Base-by-base conservation (phyloP, 148 eudicot genomes). In the Drosera capensis region DNA sequence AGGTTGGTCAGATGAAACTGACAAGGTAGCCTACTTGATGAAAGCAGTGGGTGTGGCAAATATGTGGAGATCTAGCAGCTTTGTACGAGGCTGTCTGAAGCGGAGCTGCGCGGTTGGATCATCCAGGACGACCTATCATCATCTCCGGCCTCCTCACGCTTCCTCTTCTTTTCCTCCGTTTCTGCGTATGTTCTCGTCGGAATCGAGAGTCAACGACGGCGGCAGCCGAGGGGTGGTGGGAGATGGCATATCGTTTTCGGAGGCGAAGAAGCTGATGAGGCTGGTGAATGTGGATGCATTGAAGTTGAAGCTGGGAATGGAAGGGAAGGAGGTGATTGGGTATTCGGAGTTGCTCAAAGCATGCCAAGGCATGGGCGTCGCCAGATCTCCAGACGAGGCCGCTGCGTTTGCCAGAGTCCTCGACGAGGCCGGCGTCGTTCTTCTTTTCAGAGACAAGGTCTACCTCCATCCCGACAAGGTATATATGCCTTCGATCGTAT, bases 391-490 rank as follows among this genome's bases (percentile, higher is more conserved):
- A 5, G 70, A 66, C 1, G 96, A 88, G 55, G 94, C 94, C 1
- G 64, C 37, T 17, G 68, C 63, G 12, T 83, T 77, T 31, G 90
- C 78, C 1, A 45, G 49, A 16, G 82, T 72, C 46, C 72, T 88
- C 30, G 94, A 88, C 56, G 92, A 88, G n/a, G 90, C 96, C 34
- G 96, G 94, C 7, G 94, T 88, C 23, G 72, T 88, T 35, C 62
- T 88, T 41, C 68, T 88, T 30, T 80, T 79, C 22, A 57, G 94
- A 42, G 94, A 88, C 59, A 77, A 77, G 55, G 83, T 82, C 24
- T 79, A 88, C 37, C 80, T 88, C 20, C 96, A 88, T 57, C 94
- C 94, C 9, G 83, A 83, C 51, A 82, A 82, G 94, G 94, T 87
- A 44, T 2, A n/a, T n/a, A 15, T 1, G 17, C 5, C 20, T 13